Evolutionary conservation across 2,329 filamentous ascomycete genomes (phyloP), one percentile per base, ranked within the genome.

Genomic region (Alternaria angustiovoidea): DNA sequence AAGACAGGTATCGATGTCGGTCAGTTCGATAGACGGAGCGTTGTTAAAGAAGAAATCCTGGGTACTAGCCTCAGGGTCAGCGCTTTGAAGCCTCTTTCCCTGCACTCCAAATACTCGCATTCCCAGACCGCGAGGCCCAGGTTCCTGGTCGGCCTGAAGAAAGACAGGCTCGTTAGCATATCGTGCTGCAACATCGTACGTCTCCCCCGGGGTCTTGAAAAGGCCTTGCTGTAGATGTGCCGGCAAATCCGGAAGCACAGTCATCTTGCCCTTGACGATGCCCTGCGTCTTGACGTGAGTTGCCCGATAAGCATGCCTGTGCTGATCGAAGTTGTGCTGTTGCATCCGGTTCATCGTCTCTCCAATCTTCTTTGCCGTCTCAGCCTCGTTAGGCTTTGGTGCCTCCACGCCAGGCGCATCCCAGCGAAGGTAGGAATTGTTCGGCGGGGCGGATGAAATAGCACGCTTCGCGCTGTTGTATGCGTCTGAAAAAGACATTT

Each of bases 311-410:
- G 70, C 76, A 63, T 78, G 77, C 42, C 71, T 70, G 61, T 79
- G 74, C 57, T 76, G 74, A 54, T 79, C 75, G 70, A 79, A 78
- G 46, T 79, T 78, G 68, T 78, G 78, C 71, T 79, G 77, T 61
- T 80, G 76, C 66, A 79, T 75, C 51, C 75, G 75, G 54, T 75
- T 74, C 56, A 78, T 78, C 12, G 76, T 75, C 47, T 71, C 72
- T 44, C 75, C 68, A 44, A 80, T 79, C 63, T 74, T 74, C 63
- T 66, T 44, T 59, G 60, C 73, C 60, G 67, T 78, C 66, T 78
- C 71, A 54, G 75, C 68, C 60, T 80, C 77, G 34, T 71, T 65
- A 1, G 70, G 61, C 43, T 73, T 73, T 26, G 71, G 61, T 20
- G 63, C 57, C 54, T 78, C 76, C 6, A 79, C 76, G 22, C 76